These are phyloP conservation scores for Catharanthus roseus DNA, from an alignment of 257 asterid genomes.

Conservation along the genomic window DNA sequence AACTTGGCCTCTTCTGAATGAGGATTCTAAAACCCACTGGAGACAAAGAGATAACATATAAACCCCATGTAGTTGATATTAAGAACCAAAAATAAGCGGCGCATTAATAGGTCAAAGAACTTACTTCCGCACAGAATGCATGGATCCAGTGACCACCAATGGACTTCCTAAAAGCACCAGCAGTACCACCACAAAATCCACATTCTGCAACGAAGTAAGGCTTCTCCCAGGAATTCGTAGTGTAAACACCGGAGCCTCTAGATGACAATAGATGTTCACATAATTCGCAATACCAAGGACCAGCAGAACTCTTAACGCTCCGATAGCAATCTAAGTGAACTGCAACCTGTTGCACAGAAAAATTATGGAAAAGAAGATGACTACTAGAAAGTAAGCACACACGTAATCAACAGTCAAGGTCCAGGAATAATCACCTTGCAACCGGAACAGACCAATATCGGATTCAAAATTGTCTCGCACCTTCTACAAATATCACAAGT, in stretches of 20 bases:
- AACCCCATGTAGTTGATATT: conserved; percentile 18
- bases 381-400: neutral
- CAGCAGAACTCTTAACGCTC: conserved; percentile 59
- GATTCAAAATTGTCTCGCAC: conserved; percentile 69
- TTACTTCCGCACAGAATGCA: conserved; percentile 98
- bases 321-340: conserved; percentile 96
- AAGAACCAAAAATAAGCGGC: conserved; percentile 8
- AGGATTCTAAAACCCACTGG: conserved; percentile 85
- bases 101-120: conserved; percentile 18
- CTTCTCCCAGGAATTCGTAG: conserved; percentile 61
- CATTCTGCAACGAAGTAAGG: conserved; percentile 83
- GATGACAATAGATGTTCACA: conserved; percentile 69
- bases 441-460: conserved; percentile 77
- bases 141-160: conserved; percentile 89
- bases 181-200: conserved; percentile 91
- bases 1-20: conserved; percentile 82
- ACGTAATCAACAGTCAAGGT: neutral
- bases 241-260: conserved; percentile 48
- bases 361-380: neutral
- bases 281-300: conserved; percentile 97
- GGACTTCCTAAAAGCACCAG: conserved; percentile 96
- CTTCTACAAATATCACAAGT: conserved; percentile 85
- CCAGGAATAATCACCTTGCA: conserved; percentile 67
- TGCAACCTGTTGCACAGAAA: conserved; percentile 51
- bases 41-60: conserved; percentile 24